phyloP scores from a whole-genome alignment of 805 yeast species.

The Kuraishia piskuri region DNA sequence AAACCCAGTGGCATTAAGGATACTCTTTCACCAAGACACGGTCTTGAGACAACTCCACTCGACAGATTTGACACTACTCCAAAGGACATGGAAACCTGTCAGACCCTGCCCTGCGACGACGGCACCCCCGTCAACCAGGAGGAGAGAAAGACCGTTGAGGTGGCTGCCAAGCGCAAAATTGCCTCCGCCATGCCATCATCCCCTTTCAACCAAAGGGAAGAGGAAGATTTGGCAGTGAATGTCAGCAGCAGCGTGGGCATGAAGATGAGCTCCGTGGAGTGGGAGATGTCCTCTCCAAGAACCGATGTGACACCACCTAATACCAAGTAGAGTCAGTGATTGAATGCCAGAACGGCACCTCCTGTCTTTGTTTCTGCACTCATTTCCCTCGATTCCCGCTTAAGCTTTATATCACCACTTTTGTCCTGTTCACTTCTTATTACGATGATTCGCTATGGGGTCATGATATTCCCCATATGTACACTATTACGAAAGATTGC shows the following conservation, averaged over 20 bases:
- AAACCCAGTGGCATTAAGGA: constrained; percentile 8
- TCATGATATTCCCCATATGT: neutral
- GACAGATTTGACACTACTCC: constrained; percentile 4
- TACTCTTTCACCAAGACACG: neutral
- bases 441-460: neutral
- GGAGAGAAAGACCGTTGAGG: neutral
- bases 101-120: constrained; percentile 4
- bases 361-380: too few relatives aligned
- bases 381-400: neutral
- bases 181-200: neutral
- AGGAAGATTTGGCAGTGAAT: neutral
- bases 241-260: neutral
- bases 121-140: neutral
- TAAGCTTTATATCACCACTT: too few relatives aligned
- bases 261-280: neutral
- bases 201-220: neutral
- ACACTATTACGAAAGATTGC: neutral
- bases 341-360: too few relatives aligned
- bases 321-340: too few relatives aligned
- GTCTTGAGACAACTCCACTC: constrained; percentile 1
- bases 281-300: neutral
- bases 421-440: neutral
- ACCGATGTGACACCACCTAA: neutral
- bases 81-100: constrained; percentile 4
- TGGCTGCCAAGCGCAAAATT: neutral